These are phyloP conservation scores for Mortierella alpina DNA, from an alignment of 192 early-diverging fungal genomes.

Conservation along the genomic window DNA sequence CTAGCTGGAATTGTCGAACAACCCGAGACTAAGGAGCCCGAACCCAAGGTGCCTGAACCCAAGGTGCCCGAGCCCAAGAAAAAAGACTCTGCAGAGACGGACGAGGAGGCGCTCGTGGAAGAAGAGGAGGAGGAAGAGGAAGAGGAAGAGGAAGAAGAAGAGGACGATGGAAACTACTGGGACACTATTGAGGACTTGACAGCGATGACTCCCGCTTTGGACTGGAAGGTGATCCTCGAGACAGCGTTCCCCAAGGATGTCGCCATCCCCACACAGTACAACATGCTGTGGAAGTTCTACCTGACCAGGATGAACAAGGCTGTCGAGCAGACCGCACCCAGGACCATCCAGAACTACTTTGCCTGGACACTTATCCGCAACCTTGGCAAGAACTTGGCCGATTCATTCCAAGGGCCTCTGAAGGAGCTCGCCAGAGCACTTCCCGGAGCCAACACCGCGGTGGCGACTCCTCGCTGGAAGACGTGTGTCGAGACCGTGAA, in stretches of 20 bases:
- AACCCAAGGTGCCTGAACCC: background rate
- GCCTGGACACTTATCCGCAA: slow-evolving; percentile 52
- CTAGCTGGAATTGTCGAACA: slow-evolving; percentile 53
- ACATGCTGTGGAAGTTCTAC: slow-evolving; percentile 39
- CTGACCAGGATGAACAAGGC: slow-evolving; percentile 28
- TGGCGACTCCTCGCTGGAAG: slow-evolving; percentile 12
- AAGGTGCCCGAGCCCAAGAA: background rate
- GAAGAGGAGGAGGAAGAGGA: background rate
- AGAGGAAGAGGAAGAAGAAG: background rate
- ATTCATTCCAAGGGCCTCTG: slow-evolving; percentile 39
- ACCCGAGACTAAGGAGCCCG: background rate
- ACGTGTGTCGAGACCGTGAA: slow-evolving; percentile 48
- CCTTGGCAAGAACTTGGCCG: slow-evolving; percentile 36
- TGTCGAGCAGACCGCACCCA: slow-evolving; percentile 17
- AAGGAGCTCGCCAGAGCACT: background rate
- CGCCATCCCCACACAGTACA: slow-evolving; percentile 17
- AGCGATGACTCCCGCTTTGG: slow-evolving; percentile 15
- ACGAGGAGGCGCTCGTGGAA: too few relatives aligned
- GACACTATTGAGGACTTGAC: slow-evolving; percentile 25
- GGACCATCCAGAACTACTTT: slow-evolving; percentile 60
- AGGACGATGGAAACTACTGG: background rate
- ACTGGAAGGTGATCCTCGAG: slow-evolving; percentile 38
- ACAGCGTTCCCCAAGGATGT: slow-evolving; percentile 6
- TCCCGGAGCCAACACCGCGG: background rate
- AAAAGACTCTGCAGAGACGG: too few relatives aligned